Percentiles rank a stretch among this genome's conserved stretches.
phyloP scores from a whole-genome alignment of 208 protist genomes.

The Endotrypanum monterogeii region DNA sequence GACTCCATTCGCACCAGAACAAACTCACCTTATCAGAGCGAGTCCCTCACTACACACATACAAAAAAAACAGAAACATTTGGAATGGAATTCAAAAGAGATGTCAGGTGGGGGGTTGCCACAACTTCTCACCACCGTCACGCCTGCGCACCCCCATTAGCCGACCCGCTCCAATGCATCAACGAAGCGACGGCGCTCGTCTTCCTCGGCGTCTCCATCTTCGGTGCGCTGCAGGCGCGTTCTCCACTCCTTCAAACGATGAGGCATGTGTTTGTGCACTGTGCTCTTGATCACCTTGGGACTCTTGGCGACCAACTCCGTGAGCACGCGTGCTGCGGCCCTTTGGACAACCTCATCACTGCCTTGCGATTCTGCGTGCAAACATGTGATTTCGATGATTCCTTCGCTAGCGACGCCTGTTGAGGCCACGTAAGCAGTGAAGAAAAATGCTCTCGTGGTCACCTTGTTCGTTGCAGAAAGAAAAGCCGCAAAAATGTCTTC shows the following conservation, averaged over 20 bases:
- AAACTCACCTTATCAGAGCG: no score
- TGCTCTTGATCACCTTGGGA: slow-evolving; percentile 26
- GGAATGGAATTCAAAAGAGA: no score
- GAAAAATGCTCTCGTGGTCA: slow-evolving; percentile 46
- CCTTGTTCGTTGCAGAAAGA: slow-evolving; percentile 30
- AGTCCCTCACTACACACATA: no score
- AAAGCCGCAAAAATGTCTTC: slow-evolving; percentile 3
- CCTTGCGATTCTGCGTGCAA: slow-evolving; percentile 15
- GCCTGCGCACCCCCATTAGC: not conserved
- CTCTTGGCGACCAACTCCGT: slow-evolving; percentile 33
- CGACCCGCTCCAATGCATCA: not conserved
- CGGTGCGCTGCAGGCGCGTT: slow-evolving; percentile 19
- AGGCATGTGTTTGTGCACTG: slow-evolving; percentile 35
- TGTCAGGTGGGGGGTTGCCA: not conserved
- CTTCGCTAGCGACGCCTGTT: slow-evolving; percentile 37
- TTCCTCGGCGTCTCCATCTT: slow-evolving; percentile 10
- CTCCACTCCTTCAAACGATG: slow-evolving; percentile 41
- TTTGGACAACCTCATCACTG: slow-evolving; percentile 41
- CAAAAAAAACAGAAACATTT: not conserved
- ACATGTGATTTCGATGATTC: slow-evolving; percentile 33
- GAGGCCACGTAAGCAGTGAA: slow-evolving; percentile 56
- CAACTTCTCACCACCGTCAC: not conserved
- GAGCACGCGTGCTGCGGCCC: slow-evolving; percentile 41
- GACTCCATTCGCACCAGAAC: no score
- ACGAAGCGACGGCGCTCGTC: slow-evolving; percentile 26